Evolutionary conservation across 441 rosid genomes (phyloP), one percentile per base, ranked within the genome.

Genomic region (Eutrema salsugineum): DNA sequence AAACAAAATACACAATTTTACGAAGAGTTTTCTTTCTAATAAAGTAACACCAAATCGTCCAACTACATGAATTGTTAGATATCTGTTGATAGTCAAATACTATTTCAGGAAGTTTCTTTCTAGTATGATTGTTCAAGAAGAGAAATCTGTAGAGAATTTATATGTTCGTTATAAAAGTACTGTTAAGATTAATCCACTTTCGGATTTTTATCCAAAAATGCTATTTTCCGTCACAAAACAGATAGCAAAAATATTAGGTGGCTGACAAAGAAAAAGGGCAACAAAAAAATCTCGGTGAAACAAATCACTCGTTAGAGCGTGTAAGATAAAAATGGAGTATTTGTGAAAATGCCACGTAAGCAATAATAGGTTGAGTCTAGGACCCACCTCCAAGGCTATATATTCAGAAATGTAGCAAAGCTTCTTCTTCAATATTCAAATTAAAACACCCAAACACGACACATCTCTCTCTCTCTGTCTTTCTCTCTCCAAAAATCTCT

Each of bases 291-390:
- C n/a, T 28, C 39, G 11, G 47, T 48, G 40, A 32, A 61, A 53
- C 28, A 71, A 38, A 71, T 43, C 57, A 63, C 42, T 38, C 28
- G 30, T 3, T 30, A 17, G 72, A 48, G 51, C 67, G 55, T 65
- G 55, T 30, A 17, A 58, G 17, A 74, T 42, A 50, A 48, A 38
- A 73, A 20, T 14, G 39, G 49, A 65, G 12, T 73, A 54, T 19
- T 57, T 40, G 2, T 20, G n/a, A 73, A 35, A 65, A 54, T 15
- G 57, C 73, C 78, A 74, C 40, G 63, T 67, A 24, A 27, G 55
- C 50, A 22, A 17, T 16, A 11, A 60, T 58, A 55, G 33, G 49
- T 58, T 27, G 75, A 39, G 66, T 48, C 5, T 32, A 32, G 68
- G 57, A 40, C 63, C 63, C 61, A 59, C 17, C 43, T 67, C 10